Base-by-base conservation (phyloP, 805 yeast genomes). In the Myxozyma nipponensis region DNA sequence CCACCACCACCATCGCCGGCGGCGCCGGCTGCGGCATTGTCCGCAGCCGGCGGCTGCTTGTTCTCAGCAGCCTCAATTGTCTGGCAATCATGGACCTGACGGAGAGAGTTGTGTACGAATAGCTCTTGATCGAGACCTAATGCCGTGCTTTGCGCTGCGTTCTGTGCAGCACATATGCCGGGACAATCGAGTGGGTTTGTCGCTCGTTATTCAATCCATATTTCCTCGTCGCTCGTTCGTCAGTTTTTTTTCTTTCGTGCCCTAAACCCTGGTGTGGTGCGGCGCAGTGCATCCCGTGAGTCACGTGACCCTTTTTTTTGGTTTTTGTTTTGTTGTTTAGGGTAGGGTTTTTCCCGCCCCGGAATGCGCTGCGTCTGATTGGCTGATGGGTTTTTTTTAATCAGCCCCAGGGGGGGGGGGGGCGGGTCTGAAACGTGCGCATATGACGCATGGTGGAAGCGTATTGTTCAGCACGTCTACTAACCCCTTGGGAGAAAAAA, bases 71-170 rank as follows among this genome's bases (percentile, higher is more conserved):
- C 45, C 47, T 34, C 15, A 43, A 23, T 19, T 47, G 50, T 46
- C 58, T 47, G 36, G 54, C 44, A 34, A 53, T 35, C 57, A 54
- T 54, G 23, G 13, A 24, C 4, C 10, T 7, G 17, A 42, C 24
- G n/a, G n/a, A n/a, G n/a, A n/a, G n/a, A n/a, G n/a, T n/a, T n/a
- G n/a, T n/a, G n/a, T n/a, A n/a, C n/a, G n/a, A n/a, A n/a, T n/a
- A n/a, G n/a, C n/a, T n/a, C n/a, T n/a, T n/a, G n/a, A n/a, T n/a
- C n/a, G n/a, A n/a, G n/a, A n/a, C n/a, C n/a, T n/a, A n/a, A n/a
- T n/a, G n/a, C n/a, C n/a, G n/a, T n/a, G n/a, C n/a, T n/a, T n/a
- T n/a, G n/a, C n/a, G n/a, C n/a, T n/a, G n/a, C n/a, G n/a, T n/a
- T n/a, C n/a, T n/a, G n/a, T n/a, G n/a, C n/a, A n/a, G n/a, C n/a